Evolutionary conservation across 805 yeast species (phyloP), one percentile per base, ranked within the genome.

Genomic region (Saturnispora diversa): DNA sequence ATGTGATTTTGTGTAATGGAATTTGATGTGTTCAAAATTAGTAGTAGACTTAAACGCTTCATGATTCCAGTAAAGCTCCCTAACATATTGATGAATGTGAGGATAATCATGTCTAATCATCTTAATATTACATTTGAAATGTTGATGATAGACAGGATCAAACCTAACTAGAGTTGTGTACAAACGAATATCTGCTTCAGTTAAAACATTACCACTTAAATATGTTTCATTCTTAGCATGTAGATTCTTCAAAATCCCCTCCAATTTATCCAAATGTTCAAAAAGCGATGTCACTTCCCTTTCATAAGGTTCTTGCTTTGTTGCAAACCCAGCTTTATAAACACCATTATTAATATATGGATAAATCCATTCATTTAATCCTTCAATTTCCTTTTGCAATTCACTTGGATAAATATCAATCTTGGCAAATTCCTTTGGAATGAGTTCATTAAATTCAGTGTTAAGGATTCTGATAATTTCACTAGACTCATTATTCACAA

Each of bases 101-200:
- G 97, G 97, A 59, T 76, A 90, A 48, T 85, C 84, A 31, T 54
- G 59, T 56, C 96, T 75, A 52, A 90, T 83, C 68, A 79, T 81
- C 35, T 79, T 79, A 46, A 86, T 60, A 61, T 90, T 90, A 61
- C 95, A 84, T 64, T 90, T 92, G 75, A 90, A 92, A 61, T 90
- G 97, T 62, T 88, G 95, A 40, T 82, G 90, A 56, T 90, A 90
- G 17, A 87, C 94, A 1, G 94, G 83, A 59, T 90, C 97, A 54
- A 90, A 90, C 53, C 98, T 75, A 32, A 86, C 69, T 44, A 90
- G 79, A 2, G 97, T 90, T 19, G 96, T 77, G 65, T 65, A 90
- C 37, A 90, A 72, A 49, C 97, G 72, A 43, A 90, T 69, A 59
- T 90, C 98, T 6, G 94, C 94, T 64, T 90, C 96, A 2, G 97